Percentiles rank a stretch among this genome's conserved stretches.
phyloP scores from a whole-genome alignment of 306 rosid genomes.

The Lupinus albus region DNA sequence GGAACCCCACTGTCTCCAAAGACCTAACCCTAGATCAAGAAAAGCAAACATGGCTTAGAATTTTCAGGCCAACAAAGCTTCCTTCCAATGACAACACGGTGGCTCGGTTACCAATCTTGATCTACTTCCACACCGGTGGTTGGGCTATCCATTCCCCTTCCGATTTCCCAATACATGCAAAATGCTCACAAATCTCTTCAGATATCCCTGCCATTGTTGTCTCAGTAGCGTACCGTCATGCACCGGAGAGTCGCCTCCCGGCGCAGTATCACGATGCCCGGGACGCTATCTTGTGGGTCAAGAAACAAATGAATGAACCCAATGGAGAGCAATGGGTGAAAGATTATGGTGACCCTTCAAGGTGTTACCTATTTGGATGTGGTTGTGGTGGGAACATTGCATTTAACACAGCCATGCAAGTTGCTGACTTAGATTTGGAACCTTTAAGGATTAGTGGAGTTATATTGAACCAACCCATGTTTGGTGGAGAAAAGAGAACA shows the following conservation, averaged over 20 bases:
- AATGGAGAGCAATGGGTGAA: constrained; percentile 62
- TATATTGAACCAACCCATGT: constrained; percentile 76
- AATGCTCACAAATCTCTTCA: constrained; percentile 34
- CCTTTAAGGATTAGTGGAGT: constrained; percentile 61
- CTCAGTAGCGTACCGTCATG: constrained; percentile 45
- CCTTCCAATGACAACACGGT: constrained; percentile 65
- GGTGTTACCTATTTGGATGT: constrained; percentile 61
- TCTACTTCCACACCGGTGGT: constrained; percentile 63
- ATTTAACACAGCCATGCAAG: constrained; percentile 42
- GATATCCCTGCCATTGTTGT: constrained; percentile 56
- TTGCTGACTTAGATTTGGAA: not conserved
- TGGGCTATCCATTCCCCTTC: constrained; percentile 44
- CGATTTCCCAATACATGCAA: not conserved
- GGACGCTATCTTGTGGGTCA: constrained; percentile 56
- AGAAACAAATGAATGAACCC: constrained; percentile 36
- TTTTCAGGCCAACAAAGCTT: constrained; percentile 56
- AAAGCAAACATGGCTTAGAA: constrained; percentile 47
- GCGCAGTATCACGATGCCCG: constrained; percentile 46
- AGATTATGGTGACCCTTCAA: constrained; percentile 65
- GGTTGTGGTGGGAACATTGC: constrained; percentile 66
- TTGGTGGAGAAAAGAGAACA: constrained; percentile 57
- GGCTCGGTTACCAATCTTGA: constrained; percentile 55
- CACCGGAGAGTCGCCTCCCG: constrained; percentile 64
- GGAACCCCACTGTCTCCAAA: constrained; percentile 43
- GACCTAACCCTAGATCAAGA: constrained; percentile 48